phyloP scores from a whole-genome alignment of 192 early-diverging fungal species.

The Coemansia sp. region DNA sequence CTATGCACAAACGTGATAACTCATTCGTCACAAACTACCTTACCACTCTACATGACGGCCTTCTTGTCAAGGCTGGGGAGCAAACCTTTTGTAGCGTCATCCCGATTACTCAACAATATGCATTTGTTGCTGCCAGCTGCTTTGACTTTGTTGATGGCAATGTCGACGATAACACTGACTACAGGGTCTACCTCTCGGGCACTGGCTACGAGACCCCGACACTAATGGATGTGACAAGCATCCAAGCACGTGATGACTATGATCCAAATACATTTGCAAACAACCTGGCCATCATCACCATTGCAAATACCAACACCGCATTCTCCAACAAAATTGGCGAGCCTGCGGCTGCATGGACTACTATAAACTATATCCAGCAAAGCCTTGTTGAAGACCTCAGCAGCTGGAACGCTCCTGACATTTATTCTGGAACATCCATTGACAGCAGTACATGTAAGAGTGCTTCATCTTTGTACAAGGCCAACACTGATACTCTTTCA shows the following conservation, averaged over 20 bases:
- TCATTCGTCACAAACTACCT: not conserved
- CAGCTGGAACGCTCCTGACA: conserved; percentile 6
- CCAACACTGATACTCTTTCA: not conserved
- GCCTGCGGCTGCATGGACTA: conserved; percentile 14
- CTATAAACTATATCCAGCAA: conserved; percentile 15
- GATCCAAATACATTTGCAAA: conserved; percentile 32
- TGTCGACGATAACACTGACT: not conserved
- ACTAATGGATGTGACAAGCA: not conserved
- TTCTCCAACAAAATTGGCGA: conserved; percentile 10
- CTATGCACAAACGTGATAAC: not conserved
- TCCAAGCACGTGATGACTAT: conserved; percentile 10
- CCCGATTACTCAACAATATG: conserved; percentile 2
- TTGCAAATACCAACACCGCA: not conserved
- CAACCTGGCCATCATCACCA: conserved; percentile 24
- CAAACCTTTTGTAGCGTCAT: conserved; percentile 19
- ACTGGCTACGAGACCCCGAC: not conserved
- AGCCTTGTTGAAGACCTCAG: not conserved
- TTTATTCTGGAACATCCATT: not conserved
- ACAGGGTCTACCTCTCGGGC: not conserved
- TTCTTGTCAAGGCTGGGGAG: not conserved
- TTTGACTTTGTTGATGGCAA: conserved; percentile 5
- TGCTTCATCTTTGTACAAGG: conserved; percentile 5
- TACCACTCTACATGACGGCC: not conserved
- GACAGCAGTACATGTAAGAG: not conserved
- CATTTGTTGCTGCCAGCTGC: conserved; percentile 15